A percentile compares a stretch with the other conserved stretches of the same genome.
Evolutionary conservation across 1,284 basidiomycete genomes (phyloP).

Genomic region (Somion occarium): DNA sequence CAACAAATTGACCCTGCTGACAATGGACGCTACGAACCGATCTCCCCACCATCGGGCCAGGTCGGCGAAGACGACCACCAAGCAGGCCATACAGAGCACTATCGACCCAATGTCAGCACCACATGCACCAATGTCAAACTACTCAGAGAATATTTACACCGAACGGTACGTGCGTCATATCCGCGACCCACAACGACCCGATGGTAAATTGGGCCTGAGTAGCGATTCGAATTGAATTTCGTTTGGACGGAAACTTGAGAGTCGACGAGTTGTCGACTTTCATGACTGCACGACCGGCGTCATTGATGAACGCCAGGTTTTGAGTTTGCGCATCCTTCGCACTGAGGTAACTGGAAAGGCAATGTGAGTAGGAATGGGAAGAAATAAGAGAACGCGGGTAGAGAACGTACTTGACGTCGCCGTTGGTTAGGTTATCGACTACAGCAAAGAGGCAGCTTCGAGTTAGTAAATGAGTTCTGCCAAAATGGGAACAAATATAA

Average conservation of each 20-base stretch:
- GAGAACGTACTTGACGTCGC: conserved; percentile 52
- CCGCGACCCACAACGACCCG: conserved; percentile 64
- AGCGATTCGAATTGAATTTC: conserved; percentile 66
- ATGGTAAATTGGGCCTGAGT: conserved; percentile 52
- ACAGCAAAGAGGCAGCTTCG: conserved; percentile 6
- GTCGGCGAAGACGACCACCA: conserved; percentile 58
- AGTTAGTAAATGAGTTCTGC: too few relatives aligned
- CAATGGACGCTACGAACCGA: conserved; percentile 12
- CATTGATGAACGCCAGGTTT: conserved; percentile 59
- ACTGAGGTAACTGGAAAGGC: conserved; percentile 50
- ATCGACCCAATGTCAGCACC: not conserved
- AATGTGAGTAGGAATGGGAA: too few relatives aligned
- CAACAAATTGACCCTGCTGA: not conserved
- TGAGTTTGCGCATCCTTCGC: conserved; percentile 40
- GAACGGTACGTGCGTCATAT: conserved; percentile 67
- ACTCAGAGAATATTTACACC: conserved; percentile 34
- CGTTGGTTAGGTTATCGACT: conserved; percentile 71
- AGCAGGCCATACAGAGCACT: conserved; percentile 75
- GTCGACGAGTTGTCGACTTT: conserved; percentile 64
- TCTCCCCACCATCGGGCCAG: conserved; percentile 60
- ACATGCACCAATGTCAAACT: not conserved
- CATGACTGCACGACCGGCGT: conserved; percentile 63
- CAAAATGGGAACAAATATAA: too few relatives aligned
- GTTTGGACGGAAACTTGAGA: conserved; percentile 57
- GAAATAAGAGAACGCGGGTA: too few relatives aligned